Base-by-base conservation (phyloP, 2,329 filamentous ascomycete genomes). In the Fusarium tupiense region DNA sequence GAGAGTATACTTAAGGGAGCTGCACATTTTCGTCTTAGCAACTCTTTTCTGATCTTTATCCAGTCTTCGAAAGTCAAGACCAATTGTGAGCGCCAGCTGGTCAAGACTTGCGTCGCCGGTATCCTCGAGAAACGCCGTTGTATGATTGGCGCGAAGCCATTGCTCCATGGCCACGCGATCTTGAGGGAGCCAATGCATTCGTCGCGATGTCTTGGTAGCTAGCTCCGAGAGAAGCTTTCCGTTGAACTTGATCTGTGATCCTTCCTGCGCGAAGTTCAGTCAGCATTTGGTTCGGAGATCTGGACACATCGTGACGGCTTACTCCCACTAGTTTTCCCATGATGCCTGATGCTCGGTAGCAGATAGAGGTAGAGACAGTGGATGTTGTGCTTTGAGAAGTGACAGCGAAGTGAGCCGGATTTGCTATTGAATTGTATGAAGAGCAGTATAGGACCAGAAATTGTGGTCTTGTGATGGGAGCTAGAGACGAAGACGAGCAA, bases 341-440 rank as follows among this genome's bases (percentile, higher is more conserved):
- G n/a, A 24, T 44, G 10, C 41, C n/a, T 44, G 10, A 24, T 2
- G 33, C 1, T 44, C n/a, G 8, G 16, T 24, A 12, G 10, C 41
- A 8, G 41, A 24, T 19, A 19, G 6, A 19, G 24, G 4, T 5
- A 2, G 41, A 44, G 10, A 24, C 2, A 24, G 16, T 44, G 10
- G n/a, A n/a, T 17, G 14, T n/a, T 16, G n/a, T 24, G 16, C 7
- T 24, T n/a, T 7, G n/a, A 11, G 6, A 11, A 11, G 38, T 4
- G 14, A 24, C 3, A 14, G 5, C 5, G 2, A 13, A 33, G 0
- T 7, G n/a, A 17, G n/a, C 6, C 4, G 12, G 16, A 17, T 24
- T 24, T 5, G 2, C n/a, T 17, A 12, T 19, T 12, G 10, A 24
- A 12, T 24, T 2, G 10, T 11, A 43, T 44, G 6, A 24, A 44